These are phyloP conservation scores for Aureobasidium sp. DNA, from an alignment of 2,329 filamentous ascomycete species.

Conservation along the genomic window DNA sequence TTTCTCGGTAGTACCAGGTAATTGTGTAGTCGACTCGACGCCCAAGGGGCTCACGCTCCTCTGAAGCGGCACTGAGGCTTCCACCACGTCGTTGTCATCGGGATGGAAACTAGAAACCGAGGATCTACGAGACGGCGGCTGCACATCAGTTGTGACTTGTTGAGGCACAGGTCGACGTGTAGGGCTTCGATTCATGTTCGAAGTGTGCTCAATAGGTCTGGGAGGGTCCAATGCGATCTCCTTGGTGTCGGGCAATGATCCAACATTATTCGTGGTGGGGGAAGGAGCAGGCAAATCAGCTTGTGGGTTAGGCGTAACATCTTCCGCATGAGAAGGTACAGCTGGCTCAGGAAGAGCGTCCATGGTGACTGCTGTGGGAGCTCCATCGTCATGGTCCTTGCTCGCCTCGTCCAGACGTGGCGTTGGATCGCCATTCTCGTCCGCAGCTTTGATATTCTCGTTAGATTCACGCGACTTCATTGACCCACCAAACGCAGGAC, in stretches of 20 bases:
- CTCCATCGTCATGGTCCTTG: not conserved
- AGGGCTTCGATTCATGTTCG: not conserved
- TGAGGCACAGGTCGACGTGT: not conserved
- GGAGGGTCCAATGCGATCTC: not conserved
- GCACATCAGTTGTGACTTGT: not conserved
- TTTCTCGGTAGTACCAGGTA: not conserved
- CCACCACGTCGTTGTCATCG: not conserved
- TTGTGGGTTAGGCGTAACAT: not conserved
- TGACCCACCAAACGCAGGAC: conserved; percentile 12
- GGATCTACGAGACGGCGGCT: not conserved
- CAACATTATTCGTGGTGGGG: not conserved
- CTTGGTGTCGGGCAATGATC: not conserved
- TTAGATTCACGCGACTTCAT: conserved; percentile 3
- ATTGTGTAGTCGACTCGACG: not conserved
- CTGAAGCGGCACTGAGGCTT: not conserved
- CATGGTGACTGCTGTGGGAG: not conserved
- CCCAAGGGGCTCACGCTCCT: not conserved
- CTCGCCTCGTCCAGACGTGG: not conserved
- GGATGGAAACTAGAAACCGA: not conserved
- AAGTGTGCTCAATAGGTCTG: not conserved
- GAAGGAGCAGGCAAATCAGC: not conserved
- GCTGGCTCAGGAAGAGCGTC: not conserved
- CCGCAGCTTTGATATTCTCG: not conserved
- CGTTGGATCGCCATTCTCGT: not conserved
- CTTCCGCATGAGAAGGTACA: not conserved